phyloP scores from a whole-genome alignment of 2,329 filamentous ascomycete species.

The Talaromyces sp. region DNA sequence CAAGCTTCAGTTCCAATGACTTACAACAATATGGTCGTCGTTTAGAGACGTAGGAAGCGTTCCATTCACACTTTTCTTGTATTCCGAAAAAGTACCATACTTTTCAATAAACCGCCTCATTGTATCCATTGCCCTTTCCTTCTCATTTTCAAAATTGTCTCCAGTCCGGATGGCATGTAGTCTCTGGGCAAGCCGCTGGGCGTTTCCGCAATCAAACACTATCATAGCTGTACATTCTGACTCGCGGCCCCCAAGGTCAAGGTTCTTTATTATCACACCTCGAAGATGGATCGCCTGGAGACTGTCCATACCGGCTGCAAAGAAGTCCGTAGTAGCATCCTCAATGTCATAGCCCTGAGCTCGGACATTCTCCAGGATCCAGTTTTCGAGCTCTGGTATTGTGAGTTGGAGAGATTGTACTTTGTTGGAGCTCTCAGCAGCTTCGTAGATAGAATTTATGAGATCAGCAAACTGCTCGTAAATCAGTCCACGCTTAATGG shows the following conservation, averaged over 20 bases:
- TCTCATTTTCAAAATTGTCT: conserved; percentile 15
- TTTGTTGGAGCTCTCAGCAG: conserved; percentile 30
- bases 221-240: conserved; percentile 31
- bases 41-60: conserved; percentile 25
- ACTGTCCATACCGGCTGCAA: conserved; percentile 46
- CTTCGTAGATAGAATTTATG: conserved; percentile 37
- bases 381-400: conserved; percentile 24
- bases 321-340: conserved; percentile 39
- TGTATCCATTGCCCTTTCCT: conserved; percentile 21
- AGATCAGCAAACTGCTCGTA: conserved; percentile 45
- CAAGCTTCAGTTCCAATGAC: conserved; percentile 9
- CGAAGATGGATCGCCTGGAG: conserved; percentile 46
- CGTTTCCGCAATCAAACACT: conserved; percentile 43
- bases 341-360: conserved; percentile 34
- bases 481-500: conserved; percentile 50
- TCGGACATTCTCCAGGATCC: conserved; percentile 1
- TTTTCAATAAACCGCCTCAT: conserved; percentile 48
- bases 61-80: conserved; percentile 14
- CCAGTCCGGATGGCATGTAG: conserved; percentile 32
- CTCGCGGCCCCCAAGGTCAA: conserved; percentile 34
- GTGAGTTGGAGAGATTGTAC: conserved; percentile 27
- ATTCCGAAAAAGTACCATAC: conserved; percentile 43
- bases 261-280: conserved; percentile 40
- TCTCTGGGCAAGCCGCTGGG: conserved; percentile 34
- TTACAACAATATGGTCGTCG: conserved; percentile 24